Conservation (phyloP, 768 basidiomycete species). For the Coprinopsis cinerea region DNA sequence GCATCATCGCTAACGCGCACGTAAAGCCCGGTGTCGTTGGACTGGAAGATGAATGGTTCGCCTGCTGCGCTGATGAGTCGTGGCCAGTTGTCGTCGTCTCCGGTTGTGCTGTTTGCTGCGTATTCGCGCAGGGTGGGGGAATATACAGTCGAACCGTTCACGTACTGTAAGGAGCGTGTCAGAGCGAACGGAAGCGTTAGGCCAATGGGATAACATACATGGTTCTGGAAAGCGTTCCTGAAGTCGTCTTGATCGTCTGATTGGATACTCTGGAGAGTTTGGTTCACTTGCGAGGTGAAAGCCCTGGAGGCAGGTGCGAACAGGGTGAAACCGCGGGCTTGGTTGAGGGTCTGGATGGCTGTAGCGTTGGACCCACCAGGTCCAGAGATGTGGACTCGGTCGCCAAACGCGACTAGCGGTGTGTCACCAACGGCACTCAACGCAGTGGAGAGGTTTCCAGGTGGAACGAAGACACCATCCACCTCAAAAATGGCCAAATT, state of each 20-base stretch:
- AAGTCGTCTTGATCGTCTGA: slow-evolving; percentile 40
- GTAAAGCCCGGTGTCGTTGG: slow-evolving; percentile 54
- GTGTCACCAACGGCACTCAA: slow-evolving; percentile 38
- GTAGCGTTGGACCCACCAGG: slow-evolving; percentile 29
- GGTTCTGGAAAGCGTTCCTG: slow-evolving; percentile 46
- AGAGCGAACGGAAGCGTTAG: background rate
- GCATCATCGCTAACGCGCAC: slow-evolving; percentile 34
- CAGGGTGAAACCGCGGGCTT: slow-evolving; percentile 47
- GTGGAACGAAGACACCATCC: slow-evolving; percentile 46
- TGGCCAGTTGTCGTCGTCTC: slow-evolving; percentile 10
- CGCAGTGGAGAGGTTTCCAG: slow-evolving; percentile 40
- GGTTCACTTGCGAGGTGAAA: slow-evolving; percentile 21
- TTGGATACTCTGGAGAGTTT: slow-evolving; percentile 22
- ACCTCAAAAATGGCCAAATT: slow-evolving; percentile 41
- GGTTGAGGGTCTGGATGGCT: slow-evolving; percentile 27
- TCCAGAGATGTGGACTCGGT: slow-evolving; percentile 19
- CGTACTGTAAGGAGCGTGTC: slow-evolving; percentile 32
- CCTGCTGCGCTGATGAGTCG: slow-evolving; percentile 53
- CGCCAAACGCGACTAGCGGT: slow-evolving; percentile 26
- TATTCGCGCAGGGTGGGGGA: slow-evolving; percentile 37
- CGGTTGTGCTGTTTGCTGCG: slow-evolving; percentile 9
- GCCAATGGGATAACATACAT: slow-evolving; percentile 35
- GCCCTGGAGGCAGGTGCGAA: slow-evolving; percentile 60
- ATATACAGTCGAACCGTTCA: slow-evolving; percentile 67
- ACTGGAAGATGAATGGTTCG: slow-evolving; percentile 40